phyloP scores from a whole-genome alignment of 1,284 basidiomycete species.

The Bjerkandera adusta region DNA sequence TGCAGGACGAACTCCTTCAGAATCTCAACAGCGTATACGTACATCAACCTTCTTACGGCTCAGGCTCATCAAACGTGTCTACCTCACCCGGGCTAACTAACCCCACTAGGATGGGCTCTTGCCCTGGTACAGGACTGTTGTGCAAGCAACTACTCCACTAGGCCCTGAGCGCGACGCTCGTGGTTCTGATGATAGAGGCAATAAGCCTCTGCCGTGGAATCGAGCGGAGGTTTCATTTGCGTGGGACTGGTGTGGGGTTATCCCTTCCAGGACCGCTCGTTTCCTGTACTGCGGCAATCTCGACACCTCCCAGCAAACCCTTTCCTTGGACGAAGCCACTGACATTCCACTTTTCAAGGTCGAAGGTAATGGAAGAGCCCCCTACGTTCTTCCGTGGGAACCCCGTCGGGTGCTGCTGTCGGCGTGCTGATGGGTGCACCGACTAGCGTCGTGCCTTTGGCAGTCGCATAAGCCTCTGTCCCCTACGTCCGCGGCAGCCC shows the following conservation, averaged over 20 bases:
- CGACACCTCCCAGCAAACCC: background rate
- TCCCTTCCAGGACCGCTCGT: background rate
- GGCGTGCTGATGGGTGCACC: conserved; percentile 1
- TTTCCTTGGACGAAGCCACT: background rate
- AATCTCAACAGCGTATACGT: too few relatives aligned
- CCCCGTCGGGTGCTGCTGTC: background rate
- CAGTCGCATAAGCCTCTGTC: background rate
- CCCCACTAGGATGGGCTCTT: too few relatives aligned
- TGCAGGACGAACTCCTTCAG: too few relatives aligned
- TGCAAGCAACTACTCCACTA: too few relatives aligned
- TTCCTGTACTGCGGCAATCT: background rate
- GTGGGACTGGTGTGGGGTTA: background rate
- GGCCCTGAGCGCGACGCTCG: too few relatives aligned
- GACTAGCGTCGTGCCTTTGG: background rate
- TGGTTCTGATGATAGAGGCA: too few relatives aligned
- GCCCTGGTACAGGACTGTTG: too few relatives aligned
- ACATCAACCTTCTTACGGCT: too few relatives aligned
- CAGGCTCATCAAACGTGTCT: too few relatives aligned
- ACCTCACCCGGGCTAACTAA: too few relatives aligned
- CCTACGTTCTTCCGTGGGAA: conserved; percentile 4
- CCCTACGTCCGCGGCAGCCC: background rate
- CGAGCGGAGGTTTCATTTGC: background rate
- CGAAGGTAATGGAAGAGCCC: background rate
- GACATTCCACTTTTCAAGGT: background rate
- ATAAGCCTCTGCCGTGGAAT: background rate